Evolutionary conservation across 2,329 filamentous ascomycete species (phyloP).

Genomic region (Cucurbitaria berberidis): DNA sequence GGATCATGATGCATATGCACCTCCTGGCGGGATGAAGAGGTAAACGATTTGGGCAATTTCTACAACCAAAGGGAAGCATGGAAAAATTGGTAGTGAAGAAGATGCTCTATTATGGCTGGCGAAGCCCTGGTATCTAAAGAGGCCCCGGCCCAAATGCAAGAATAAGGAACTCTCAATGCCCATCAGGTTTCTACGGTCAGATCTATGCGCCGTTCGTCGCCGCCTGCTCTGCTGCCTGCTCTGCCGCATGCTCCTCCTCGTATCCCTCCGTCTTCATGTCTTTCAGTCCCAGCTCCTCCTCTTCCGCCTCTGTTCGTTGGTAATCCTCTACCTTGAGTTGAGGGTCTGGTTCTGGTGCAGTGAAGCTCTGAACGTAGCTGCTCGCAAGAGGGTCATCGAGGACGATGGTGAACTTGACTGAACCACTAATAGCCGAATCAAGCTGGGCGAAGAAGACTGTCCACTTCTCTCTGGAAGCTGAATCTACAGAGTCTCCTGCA

Average conservation of each 20-base stretch:
- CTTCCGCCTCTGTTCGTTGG: conserved; percentile 85
- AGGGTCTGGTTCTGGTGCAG: conserved; percentile 78
- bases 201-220: conserved; percentile 25
- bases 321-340: conserved; percentile 85
- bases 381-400: conserved; percentile 88
- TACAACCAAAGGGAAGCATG: not conserved
- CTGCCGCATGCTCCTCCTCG: conserved; percentile 57
- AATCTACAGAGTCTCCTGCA: conserved; percentile 79
- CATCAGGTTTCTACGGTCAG: conserved; percentile 1
- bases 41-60: not conserved
- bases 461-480: conserved; percentile 74
- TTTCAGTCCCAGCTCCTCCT: conserved; percentile 86
- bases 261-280: conserved; percentile 96
- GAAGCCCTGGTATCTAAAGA: conserved; percentile 47
- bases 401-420: conserved; percentile 80
- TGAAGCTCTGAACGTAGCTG: conserved; percentile 90
- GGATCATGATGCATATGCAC: not conserved
- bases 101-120: conserved; percentile 34
- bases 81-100: conserved; percentile 1
- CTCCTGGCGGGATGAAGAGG: not conserved
- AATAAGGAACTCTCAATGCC: conserved; percentile 24
- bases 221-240: conserved; percentile 36
- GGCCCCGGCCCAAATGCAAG: conserved; percentile 34
- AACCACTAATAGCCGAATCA: conserved; percentile 77
- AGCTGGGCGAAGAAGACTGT: conserved; percentile 78